Conservation (phyloP, 2,329 filamentous ascomycete genomes). For the Ramularia endophylla region DNA sequence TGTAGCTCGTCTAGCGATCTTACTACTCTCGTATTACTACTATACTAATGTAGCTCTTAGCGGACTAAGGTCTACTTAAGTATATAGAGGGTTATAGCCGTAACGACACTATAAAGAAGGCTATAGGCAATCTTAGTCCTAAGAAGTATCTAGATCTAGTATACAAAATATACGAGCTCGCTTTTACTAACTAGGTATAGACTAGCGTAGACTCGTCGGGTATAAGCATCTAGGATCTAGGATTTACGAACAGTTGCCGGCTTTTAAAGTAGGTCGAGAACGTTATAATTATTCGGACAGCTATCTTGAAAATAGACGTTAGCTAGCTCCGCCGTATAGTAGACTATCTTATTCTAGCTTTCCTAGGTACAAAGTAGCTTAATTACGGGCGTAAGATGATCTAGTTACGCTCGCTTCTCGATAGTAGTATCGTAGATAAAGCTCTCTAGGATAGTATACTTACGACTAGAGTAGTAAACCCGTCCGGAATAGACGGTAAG, state of each 20-base stretch:
- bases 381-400: conserved; percentile 2
- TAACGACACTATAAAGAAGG: background rate
- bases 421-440: background rate
- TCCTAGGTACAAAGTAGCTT: background rate
- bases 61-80: background rate
- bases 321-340: conserved; percentile 1
- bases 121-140: conserved; percentile 1
- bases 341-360: background rate
- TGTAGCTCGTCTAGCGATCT: background rate
- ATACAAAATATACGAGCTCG: background rate
- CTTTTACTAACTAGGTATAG: conserved; percentile 2
- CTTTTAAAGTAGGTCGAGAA: conserved; percentile 3
- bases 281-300: background rate
- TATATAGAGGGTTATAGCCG: background rate
- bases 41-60: background rate
- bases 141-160: conserved; percentile 1
- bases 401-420: conserved; percentile 1
- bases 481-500: background rate
- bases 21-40: conserved; percentile 1
- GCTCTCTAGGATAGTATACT: conserved; percentile 1
- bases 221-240: conserved; percentile 1
- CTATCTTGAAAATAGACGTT: conserved; percentile 2
- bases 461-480: background rate
- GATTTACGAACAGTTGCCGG: conserved; percentile 1
- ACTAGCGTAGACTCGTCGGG: background rate